Base-by-base conservation (phyloP, 2,329 filamentous ascomycete species). In the Chaetoscypha palmicola region DNA sequence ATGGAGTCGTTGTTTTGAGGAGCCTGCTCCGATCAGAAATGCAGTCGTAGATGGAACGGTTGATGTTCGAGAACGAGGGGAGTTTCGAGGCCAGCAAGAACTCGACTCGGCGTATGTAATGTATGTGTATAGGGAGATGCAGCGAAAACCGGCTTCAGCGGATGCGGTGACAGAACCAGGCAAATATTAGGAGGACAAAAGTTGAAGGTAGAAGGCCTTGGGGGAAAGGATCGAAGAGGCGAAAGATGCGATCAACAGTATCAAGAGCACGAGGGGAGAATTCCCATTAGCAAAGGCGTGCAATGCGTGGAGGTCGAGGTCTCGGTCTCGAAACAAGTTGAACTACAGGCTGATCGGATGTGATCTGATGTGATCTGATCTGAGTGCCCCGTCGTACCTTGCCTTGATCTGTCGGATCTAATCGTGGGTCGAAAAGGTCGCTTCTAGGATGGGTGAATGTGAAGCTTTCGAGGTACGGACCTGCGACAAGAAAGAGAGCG, bases 1-100 rank as follows among this genome's bases (percentile, higher is more conserved):
- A 34, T 32, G 45, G 36, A 45, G 47, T 32, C 33, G 47, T 43
- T 49, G 41, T 49, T 46, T 49, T 46, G 44, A 35, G 51, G 57
- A 53, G 59, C 58, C 58, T 57, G 58, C 58, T 61, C 59, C 57
- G 55, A 60, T 57, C 48, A 56, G 45, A 58, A 53, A 55, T 54
- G 53, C 49, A 55, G 20, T 32, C 17, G 38, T 28, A 49, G 55
- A 56, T 59, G 58, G 54, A 60, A 59, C 57, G 52, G 55, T 57
- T 51, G 52, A 49, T 54, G 59, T 59, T 57, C 56, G 56, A 61
- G 56, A 28, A 28, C 24, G 24, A 28, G 24, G n/a, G n/a, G 56
- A 58, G 53, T 55, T 58, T 60, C 58, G 59, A 60, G 59, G 48
- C 57, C 58, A 62, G 58, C 59, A 55, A 53, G 56, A 59, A 57